Conservation (phyloP, 2,329 filamentous ascomycete species). For the Paramyrothecium sp. region DNA sequence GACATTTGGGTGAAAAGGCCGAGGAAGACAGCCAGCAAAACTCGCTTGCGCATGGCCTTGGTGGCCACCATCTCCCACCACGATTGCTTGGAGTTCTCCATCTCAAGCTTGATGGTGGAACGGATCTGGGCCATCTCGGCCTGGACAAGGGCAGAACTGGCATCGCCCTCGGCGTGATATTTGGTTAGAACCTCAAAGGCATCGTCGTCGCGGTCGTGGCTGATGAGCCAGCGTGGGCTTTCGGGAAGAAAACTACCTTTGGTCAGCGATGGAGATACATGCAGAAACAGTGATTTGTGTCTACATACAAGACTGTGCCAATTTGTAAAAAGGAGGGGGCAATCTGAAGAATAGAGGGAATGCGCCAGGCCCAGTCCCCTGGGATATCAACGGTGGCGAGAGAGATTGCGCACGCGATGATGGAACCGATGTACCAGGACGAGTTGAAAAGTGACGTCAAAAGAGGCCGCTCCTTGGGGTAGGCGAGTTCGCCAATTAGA, state of each 20-base stretch:
- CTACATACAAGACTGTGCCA: conserved; percentile 29
- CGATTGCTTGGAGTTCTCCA: conserved; percentile 25
- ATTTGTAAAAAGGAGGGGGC: conserved; percentile 40
- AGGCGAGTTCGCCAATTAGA: conserved; percentile 57
- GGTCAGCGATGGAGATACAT: not conserved
- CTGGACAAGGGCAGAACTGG: conserved; percentile 47
- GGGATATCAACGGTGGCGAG: conserved; percentile 43
- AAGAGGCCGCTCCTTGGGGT: conserved; percentile 59
- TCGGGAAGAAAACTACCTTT: not conserved
- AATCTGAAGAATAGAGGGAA: conserved; percentile 46
- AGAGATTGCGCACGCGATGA: conserved; percentile 48
- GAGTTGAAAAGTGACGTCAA: conserved; percentile 58
- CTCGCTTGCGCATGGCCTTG: conserved; percentile 47
- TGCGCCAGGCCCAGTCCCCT: conserved; percentile 40
- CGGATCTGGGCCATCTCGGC: not conserved
- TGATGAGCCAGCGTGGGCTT: conserved; percentile 25
- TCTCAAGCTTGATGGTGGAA: conserved; percentile 1
- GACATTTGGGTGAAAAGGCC: conserved; percentile 55
- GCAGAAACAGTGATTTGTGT: not conserved
- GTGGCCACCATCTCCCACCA: conserved; percentile 54
- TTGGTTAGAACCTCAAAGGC: conserved; percentile 54
- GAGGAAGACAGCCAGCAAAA: conserved; percentile 46
- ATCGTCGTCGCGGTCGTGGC: conserved; percentile 52
- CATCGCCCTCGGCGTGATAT: conserved; percentile 58
- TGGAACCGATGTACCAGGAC: conserved; percentile 53